Base-by-base conservation (phyloP, 495 filamentous ascomycete genomes). In the Aspergillus conjunctus region DNA sequence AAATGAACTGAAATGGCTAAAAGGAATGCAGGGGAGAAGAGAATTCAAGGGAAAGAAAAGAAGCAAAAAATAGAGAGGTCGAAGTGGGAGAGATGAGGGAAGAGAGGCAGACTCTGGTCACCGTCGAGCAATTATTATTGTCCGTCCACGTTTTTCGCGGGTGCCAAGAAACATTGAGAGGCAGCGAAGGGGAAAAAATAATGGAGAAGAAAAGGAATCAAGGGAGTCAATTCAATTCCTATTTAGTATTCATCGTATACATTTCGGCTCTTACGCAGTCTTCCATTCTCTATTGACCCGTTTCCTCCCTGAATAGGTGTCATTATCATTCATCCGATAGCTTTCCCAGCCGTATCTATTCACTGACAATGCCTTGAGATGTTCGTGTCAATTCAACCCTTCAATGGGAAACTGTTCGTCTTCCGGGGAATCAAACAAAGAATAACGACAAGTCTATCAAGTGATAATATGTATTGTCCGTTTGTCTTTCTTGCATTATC, bases 141-240 rank as follows among this genome's bases (percentile, higher is more conserved):
- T 51, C 54, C 56, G 60, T 55, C 60, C 33, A 60, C 54, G 57
- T 48, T 63, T 59, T 63, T 56, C 44, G 48, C 56, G 43, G 62
- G 61, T 67, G 66, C 62, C 60, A 69, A 72, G 67, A 58, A 57
- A 54, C 45, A 41, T 18, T 34, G 58, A 62, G 51, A 60, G 55
- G 51, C 22, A 61, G 58, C 58, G 61, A 49, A 33, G 61, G 64
- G 37, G 59, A 66, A 26, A 48, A 41, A 41, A 32, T 37, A 30
- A 15, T 21, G 20, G 48, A 18, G 51, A 54, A 17, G 32, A 54
- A 49, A 39, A 18, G 8, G 31, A 54, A 54, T 43, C 32, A 54
- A 54, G 41, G 43, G 30, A 48, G 46, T 51, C 59, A 41, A 48
- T 41, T 58, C 51, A 53, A 62, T 48, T 58, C 54, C 58, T 49